Percentiles rank a stretch among this genome's conserved stretches.
phyloP scores from a whole-genome alignment of 352 stramenopile genomes.

The Albugo candida region DNA sequence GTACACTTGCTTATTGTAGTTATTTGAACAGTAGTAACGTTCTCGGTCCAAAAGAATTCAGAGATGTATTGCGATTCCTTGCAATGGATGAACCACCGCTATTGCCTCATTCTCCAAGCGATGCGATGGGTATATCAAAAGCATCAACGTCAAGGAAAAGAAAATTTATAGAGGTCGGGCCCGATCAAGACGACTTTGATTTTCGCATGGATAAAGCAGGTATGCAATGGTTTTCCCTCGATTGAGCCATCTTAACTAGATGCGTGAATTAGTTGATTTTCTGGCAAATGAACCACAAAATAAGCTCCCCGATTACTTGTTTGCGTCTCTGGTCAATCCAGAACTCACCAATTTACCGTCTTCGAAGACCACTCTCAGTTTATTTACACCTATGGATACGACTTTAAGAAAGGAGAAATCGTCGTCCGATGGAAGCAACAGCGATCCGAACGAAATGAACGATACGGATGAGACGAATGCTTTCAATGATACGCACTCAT shows the following conservation, averaged over 20 bases:
- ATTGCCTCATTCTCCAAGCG: conserved; percentile 27
- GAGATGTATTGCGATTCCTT: conserved; percentile 63
- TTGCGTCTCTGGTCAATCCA: background rate
- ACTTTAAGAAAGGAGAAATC: no score
- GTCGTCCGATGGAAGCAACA: no score
- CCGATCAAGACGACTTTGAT: conserved; percentile 4
- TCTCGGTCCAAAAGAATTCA: conserved; percentile 69
- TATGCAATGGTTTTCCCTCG: conserved; percentile 4
- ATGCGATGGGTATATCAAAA: conserved; percentile 14
- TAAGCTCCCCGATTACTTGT: conserved; percentile 5
- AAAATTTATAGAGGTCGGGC: conserved; percentile 64
- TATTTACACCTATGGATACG: no score
- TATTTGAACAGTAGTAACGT: conserved; percentile 49
- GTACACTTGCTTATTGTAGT: conserved; percentile 30
- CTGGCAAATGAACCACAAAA: background rate
- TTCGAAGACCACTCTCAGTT: no score
- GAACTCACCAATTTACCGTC: background rate
- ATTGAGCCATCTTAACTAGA: background rate
- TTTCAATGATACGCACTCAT: no score
- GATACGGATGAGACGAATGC: no score
- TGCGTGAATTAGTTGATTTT: background rate
- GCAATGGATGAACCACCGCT: conserved; percentile 69
- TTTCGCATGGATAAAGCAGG: conserved; percentile 18
- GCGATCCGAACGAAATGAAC: no score
- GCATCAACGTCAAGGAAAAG: conserved; percentile 30